Base-by-base conservation (phyloP, 345 rosid genomes). In the Populus davidiana region DNA sequence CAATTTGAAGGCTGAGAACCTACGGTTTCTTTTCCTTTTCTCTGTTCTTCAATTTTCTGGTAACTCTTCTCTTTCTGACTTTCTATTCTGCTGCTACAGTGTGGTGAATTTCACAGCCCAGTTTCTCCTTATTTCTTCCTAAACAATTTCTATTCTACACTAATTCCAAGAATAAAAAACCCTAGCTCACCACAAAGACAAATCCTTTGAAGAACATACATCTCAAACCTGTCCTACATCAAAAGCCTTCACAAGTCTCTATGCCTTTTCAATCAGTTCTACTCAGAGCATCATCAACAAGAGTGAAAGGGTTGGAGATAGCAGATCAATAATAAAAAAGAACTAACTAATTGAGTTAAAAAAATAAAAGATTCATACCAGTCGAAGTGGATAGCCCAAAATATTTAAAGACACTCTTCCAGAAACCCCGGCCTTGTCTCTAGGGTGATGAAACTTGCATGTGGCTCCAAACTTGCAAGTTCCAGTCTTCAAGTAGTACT, bases 401-500 rank as follows among this genome's bases (percentile, higher is more conserved):
- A 89, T 78, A 85, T 96, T 96, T 82, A 96, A 91, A 54, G 98
- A 87, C 76, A 94, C 98, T 78, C 92, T 86, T 82, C 92, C 98
- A 73, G 93, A 91, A 84, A 90, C 87, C 54, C 98, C 99, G 85
- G 98, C 99, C 86, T 90, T 92, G 78, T 92, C 93, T 85, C 88
- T 91, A 44, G 99, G 99, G 85, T 96, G 99, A 86, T 96, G 94
- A 84, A 96, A 96, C 89, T 94, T 96, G 92, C 99, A 96, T 76
- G 99, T 96, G 77, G 94, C 97, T 77, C 99, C 99, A 88, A 96
- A 96, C 87, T 91, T 96, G 88, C 99, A 96, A n/a, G 97, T 94
- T 82, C 99, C 99, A 52, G 98, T 96, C 89, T 92, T 94, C 83
- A 96, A 83, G 81, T 89, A 96, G 88, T 91, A 94, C 99, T 96